A percentile compares a stretch with the other conserved stretches of the same genome.
Conservation (phyloP, 2,329 filamentous ascomycete species). For the Canariomyces notabilis region DNA sequence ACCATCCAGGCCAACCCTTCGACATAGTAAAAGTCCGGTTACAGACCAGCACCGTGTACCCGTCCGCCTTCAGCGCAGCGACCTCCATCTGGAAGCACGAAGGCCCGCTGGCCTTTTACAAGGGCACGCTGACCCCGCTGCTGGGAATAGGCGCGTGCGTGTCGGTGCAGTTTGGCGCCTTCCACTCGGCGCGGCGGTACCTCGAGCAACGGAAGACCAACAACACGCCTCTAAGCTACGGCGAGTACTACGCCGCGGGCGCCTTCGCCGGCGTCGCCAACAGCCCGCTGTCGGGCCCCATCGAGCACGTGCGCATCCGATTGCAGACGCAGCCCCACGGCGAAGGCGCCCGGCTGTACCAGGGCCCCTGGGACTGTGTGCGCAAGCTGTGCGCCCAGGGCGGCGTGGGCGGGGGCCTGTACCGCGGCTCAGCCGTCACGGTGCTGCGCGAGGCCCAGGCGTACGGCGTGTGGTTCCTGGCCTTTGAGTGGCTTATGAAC, state of each 20-base stretch:
- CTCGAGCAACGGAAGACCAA: constrained; percentile 73
- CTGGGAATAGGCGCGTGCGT: constrained; percentile 96
- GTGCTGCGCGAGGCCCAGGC: constrained; percentile 85
- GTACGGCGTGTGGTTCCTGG: constrained; percentile 91
- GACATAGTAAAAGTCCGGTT: constrained; percentile 98
- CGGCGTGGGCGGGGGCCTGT: constrained; percentile 67
- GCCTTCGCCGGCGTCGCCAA: constrained; percentile 92
- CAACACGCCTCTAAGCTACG: constrained; percentile 58
- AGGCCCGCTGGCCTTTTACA: constrained; percentile 91
- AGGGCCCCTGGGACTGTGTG: constrained; percentile 84
- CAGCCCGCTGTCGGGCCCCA: constrained; percentile 79
- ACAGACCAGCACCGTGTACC: constrained; percentile 81
- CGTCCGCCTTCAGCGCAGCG: constrained; percentile 73
- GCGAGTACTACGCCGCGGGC: constrained; percentile 84
- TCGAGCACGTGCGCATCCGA: constrained; percentile 94
- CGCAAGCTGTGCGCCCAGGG: constrained; percentile 66
- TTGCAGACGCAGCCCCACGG: constrained; percentile 96
- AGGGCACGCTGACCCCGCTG: constrained; percentile 90
- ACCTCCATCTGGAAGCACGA: constrained; percentile 81
- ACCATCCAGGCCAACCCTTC: constrained; percentile 57
- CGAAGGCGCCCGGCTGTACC: constrained; percentile 65
- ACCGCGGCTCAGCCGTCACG: constrained; percentile 83
- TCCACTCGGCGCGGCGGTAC: constrained; percentile 83
- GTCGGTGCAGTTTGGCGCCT: constrained; percentile 97
- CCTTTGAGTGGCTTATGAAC: constrained; percentile 97